Percentiles rank a stretch among this genome's conserved stretches.
Evolutionary conservation across 2,329 filamentous ascomycete genomes (phyloP).

Genomic region (Mycosphaerella sp.): DNA sequence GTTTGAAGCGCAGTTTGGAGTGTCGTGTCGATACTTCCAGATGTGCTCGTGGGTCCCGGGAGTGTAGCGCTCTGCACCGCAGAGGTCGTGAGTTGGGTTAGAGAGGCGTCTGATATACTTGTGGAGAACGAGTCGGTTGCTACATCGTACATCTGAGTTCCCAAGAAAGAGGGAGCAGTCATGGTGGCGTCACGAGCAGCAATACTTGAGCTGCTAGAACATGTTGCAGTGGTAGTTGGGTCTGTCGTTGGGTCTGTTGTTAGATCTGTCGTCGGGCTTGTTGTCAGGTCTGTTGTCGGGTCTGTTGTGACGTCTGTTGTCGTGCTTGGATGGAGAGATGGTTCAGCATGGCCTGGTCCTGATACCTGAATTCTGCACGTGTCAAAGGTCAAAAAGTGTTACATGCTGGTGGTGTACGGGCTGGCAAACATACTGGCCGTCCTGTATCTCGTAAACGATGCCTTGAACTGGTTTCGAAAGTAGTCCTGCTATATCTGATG

Average conservation of each 20-base stretch:
- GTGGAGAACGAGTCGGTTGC: slow-evolving; percentile 14
- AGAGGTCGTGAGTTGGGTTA: slow-evolving; percentile 27
- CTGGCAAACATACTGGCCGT: slow-evolving; percentile 11
- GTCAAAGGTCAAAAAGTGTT: not conserved
- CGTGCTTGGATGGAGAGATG: not conserved
- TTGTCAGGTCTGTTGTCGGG: not conserved
- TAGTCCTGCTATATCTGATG: not conserved
- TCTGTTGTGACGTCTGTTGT: not conserved
- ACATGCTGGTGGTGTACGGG: not conserved
- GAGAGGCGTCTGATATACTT: slow-evolving; percentile 23
- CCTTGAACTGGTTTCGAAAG: not conserved
- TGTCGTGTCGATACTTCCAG: slow-evolving; percentile 19
- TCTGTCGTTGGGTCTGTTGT: not conserved
- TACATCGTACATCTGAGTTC: not conserved
- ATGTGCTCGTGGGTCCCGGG: slow-evolving; percentile 17
- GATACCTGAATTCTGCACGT: slow-evolving; percentile 13
- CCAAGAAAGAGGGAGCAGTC: not conserved
- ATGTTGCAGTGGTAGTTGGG: slow-evolving; percentile 1
- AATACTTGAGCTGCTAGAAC: slow-evolving; percentile 10
- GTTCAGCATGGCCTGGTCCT: not conserved
- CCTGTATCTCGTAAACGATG: slow-evolving; percentile 14
- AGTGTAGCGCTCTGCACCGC: slow-evolving; percentile 28
- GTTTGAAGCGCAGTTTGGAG: slow-evolving; percentile 27
- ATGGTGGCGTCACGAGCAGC: slow-evolving; percentile 13
- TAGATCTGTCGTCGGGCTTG: not conserved